Evolutionary conservation across 768 basidiomycete species (phyloP), one percentile per base, ranked within the genome.

Genomic region (Solioccasus polychromus): DNA sequence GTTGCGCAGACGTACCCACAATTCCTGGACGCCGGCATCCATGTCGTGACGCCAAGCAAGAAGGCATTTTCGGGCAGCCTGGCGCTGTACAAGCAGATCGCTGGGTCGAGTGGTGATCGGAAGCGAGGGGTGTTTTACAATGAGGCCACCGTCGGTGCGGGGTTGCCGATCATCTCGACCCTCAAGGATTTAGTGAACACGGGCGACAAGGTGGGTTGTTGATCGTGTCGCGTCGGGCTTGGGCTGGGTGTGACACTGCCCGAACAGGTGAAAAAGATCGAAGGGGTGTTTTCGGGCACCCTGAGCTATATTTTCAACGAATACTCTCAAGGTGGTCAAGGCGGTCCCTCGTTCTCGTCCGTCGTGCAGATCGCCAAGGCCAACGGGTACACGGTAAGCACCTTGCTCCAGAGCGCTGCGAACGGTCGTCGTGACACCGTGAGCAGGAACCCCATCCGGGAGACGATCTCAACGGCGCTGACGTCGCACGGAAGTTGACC

Each of bases 281-380:
- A 99, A 67, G 96, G 96, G 30, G 96, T 98, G 18, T 91, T 99
- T 67, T 93, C 90, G 5, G 96, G 96, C 8, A 99, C 96, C 3
- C 82, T 99, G 76, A 92, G 88, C 63, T 99, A 98, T 72, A 98
- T 99, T 71, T 99, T 99, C 78, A 98, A 98, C 71, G 83, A 92
- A 91, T 93, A 71, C 85, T 67, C 89, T 3, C 84, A 81, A 4
- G 82, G 80, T 2, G 74, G 77, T 36, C 69, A 81, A 5, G 77
- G 78, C 39, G 86, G 85, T 0, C 83, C 85, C 1, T 70, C 71
- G 23, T 98, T 99, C 70, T 95, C 92, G 5, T 83, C 89, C 20
- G 85, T 98, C 28, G 95, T 99, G 44, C 79, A 79, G 47, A 66
- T 83, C 29, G 96, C 96, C 5, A 85, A 91, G 38, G 87, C 89